A percentile compares a stretch with the other conserved stretches of the same genome.
Conservation (phyloP, 805 yeast genomes). For the Metahyphopichia silvanorum region DNA sequence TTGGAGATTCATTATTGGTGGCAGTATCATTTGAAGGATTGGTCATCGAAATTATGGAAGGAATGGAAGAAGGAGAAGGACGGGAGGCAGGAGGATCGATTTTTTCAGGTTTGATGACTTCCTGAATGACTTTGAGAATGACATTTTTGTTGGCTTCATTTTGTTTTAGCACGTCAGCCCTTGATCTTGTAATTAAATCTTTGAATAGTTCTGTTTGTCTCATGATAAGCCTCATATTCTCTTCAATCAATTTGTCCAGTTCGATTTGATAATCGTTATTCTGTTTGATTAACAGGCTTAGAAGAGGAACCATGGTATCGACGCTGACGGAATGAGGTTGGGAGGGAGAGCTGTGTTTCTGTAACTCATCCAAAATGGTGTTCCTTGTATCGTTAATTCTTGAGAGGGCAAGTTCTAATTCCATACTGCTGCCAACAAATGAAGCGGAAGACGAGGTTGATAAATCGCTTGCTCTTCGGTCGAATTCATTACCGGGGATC, state of each 20-base stretch:
- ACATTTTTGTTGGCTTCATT: neutral
- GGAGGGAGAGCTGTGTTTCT: too few species aligned
- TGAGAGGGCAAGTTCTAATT: neutral
- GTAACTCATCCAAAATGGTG: neutral
- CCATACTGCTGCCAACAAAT: too few species aligned
- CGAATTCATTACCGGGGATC: neutral
- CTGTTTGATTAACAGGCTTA: neutral
- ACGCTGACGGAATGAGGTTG: neutral
- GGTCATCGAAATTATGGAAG: neutral
- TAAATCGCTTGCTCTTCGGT: neutral
- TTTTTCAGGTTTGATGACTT: neutral
- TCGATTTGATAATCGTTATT: neutral
- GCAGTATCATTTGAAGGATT: neutral
- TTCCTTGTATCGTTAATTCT: conserved; percentile 1
- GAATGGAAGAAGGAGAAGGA: neutral
- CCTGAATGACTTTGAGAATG: neutral
- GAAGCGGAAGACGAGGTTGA: too few species aligned
- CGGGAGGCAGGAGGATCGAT: neutral
- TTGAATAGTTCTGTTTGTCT: neutral
- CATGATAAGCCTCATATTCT: neutral
- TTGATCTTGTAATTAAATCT: neutral
- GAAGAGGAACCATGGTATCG: neutral
- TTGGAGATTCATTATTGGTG: neutral
- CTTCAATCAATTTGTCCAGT: neutral
- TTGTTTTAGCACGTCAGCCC: neutral